Evolutionary conservation across 768 basidiomycete genomes (phyloP), one percentile per base, ranked within the genome.

Genomic region (Pleurotus cornucopiae): DNA sequence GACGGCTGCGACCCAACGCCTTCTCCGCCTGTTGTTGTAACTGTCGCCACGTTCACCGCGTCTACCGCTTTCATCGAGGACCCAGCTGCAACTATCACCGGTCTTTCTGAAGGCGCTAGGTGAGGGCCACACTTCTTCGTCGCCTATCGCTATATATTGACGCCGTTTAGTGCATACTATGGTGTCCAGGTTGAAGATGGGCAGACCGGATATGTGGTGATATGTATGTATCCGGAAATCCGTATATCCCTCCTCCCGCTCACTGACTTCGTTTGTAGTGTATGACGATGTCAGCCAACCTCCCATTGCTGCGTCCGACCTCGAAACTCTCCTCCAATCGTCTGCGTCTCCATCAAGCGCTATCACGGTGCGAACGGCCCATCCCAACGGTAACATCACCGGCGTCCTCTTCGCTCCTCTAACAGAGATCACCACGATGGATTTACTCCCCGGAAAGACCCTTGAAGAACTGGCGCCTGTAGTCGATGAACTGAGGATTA

Each of bases 121-220:
- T 20, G 20, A 14, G 41, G 16, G 18, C 3, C 39, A 7, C 1
- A 16, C 41, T 2, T 41, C 12, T 13, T 54, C 39, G 34, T 13
- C 14, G n/a, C 34, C 12, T 7, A 14, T 18, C 20, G 3, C 5
- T 9, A 5, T 16, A 4, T n/a, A n/a, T 6, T 37, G 37, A 16
- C 18, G 37, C n/a, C 20, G 6, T 41, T 18, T 37, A 54, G 52
- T 14, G 41, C 34, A 5, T 54, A 54, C 38, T 43, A 54, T 23
- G 52, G 52, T 26, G 38, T 54, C 16, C 52, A 54, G n/a, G 41
- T 26, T 30, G 52, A 54, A 30, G 38, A 54, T 23, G 52, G 52
- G 12, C 52, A 54, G 25, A 54, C 52, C 2, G 52, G 52, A 54
- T 54, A 54, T 44, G 52, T 54, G 5, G 18, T 54, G 16, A 11